These are phyloP conservation scores for Monascus ruber DNA, from an alignment of 2,329 filamentous ascomycete genomes.

Conservation along the genomic window DNA sequence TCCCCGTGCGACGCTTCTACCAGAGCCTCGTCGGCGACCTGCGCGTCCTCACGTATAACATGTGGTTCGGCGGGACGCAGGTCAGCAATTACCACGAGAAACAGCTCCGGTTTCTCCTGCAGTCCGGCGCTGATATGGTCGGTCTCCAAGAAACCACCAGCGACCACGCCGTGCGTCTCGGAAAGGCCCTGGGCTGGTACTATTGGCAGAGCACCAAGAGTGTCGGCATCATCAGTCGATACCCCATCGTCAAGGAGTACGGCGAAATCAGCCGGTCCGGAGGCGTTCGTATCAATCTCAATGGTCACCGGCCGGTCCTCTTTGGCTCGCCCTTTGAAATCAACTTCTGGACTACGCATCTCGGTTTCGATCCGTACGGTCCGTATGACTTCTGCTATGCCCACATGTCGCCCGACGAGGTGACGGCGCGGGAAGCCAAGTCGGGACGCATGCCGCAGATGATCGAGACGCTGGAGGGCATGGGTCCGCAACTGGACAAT, in stretches of 20 bases:
- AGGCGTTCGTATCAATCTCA: slow-evolving; percentile 25
- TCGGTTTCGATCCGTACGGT: slow-evolving; percentile 31
- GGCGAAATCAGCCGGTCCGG: slow-evolving; percentile 16
- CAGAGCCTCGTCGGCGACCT: slow-evolving; percentile 19
- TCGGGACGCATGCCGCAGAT: slow-evolving; percentile 32
- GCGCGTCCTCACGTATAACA: slow-evolving; percentile 28
- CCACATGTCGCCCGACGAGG: slow-evolving; percentile 14
- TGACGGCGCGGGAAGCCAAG: slow-evolving; percentile 23
- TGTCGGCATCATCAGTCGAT: slow-evolving; percentile 27
- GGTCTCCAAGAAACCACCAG: slow-evolving; percentile 29
- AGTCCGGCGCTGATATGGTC: slow-evolving; percentile 24
- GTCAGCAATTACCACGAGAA: slow-evolving; percentile 29
- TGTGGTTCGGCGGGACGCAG: slow-evolving; percentile 29
- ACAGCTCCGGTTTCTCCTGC: slow-evolving; percentile 20
- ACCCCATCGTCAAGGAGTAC: slow-evolving; percentile 25
- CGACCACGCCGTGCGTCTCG: slow-evolving; percentile 17
- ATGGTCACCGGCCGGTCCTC: slow-evolving; percentile 13
- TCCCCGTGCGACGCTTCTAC: slow-evolving; percentile 19
- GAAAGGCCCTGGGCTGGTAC: slow-evolving; percentile 31
- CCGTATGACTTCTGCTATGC: slow-evolving; percentile 34
- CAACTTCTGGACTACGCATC: slow-evolving; percentile 18
- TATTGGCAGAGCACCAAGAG: slow-evolving; percentile 22
- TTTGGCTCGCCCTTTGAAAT: slow-evolving; percentile 22
- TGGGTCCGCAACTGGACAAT: slow-evolving; percentile 20
- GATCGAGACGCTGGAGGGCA: slow-evolving; percentile 21